Evolutionary conservation across 371 early-diverging fungal genomes (phyloP), one percentile per base, ranked within the genome.

Genomic region (Apophysomyces elegans): DNA sequence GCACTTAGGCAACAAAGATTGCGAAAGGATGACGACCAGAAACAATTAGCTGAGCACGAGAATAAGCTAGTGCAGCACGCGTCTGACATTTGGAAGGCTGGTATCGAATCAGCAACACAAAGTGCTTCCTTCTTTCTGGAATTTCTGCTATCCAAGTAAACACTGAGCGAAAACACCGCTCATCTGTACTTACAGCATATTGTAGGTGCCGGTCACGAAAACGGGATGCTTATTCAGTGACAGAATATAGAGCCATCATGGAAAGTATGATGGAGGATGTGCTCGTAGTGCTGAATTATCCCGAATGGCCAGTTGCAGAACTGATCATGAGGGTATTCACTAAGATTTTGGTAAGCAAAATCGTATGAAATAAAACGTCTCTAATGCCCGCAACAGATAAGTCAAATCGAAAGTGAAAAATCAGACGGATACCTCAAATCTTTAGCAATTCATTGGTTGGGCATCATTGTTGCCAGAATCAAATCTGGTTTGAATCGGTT

Each of bases 281-380:
- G 0, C 70, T 95, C 57, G 66, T 75, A 4, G 86, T 93, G 0
- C 74, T 95, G 16, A 86, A 88, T 16, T 87, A 90, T n/a, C 94
- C 95, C 6, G 96, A 95, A 47, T 97, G 96, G 95, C 98, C 98
- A 0, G 90, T 84, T 0, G 93, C 97, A 0, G 93, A 93, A 57
- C 69, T 92, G 7, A 77, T 90, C 37, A 73, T 91, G 7, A 68
- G 84, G 36, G 69, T 88, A 1, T 85, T 89, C 54, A 87, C 86
- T 38, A 84, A 84, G 56, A 79, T 92, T 11, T 78, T 95, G 78
- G 88, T 90, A 71, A 32, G 65, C 18, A 16, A 7, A 18, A 35
- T 56, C 14, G 9, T 13, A 13, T 45, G 16, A 16, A 16, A 13
- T 13, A 43, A 43, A 18, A 13, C 0, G 46, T 26, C 6, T 37